A percentile compares a stretch with the other conserved stretches of the same genome.
Evolutionary conservation across 257 asterid species (phyloP).

Genomic region (Ligustrum vulgare): DNA sequence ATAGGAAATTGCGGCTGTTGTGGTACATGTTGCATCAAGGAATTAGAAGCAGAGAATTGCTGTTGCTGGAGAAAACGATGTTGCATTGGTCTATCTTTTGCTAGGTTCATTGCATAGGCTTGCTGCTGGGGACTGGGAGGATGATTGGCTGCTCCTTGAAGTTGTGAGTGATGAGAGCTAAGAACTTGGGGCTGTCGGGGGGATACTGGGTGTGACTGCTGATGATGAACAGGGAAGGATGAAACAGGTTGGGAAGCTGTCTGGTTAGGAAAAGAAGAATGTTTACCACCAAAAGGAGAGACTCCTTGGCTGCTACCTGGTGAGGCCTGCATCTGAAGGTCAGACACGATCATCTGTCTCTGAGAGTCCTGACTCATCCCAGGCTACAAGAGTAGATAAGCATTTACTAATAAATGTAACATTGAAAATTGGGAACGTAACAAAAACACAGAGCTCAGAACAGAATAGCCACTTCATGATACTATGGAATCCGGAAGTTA

Average conservation of each 20-base stretch:
- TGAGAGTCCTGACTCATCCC: slow-evolving; percentile 63
- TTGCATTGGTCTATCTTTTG: neutral
- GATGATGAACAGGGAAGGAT: slow-evolving; percentile 42
- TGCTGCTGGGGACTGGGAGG: slow-evolving; percentile 1
- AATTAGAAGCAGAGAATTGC: slow-evolving; percentile 2
- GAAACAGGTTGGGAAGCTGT: slow-evolving; percentile 45
- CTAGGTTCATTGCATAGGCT: neutral
- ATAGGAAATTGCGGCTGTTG: slow-evolving; percentile 3
- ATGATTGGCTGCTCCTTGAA: neutral
- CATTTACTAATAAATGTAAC: slow-evolving; percentile 8
- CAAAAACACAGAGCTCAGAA: slow-evolving; percentile 6
- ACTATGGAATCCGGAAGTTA: slow-evolving; percentile 12
- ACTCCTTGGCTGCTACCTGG: slow-evolving; percentile 46
- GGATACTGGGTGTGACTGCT: slow-evolving; percentile 39
- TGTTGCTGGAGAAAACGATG: neutral
- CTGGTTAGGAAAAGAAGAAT: slow-evolving; percentile 42
- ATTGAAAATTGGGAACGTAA: slow-evolving; percentile 19
- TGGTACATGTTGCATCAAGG: slow-evolving; percentile 5
- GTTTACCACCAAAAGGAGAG: slow-evolving; percentile 35
- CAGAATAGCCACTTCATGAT: neutral
- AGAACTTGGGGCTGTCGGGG: slow-evolving; percentile 41
- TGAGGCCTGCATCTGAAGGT: slow-evolving; percentile 60
- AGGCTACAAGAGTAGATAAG: slow-evolving; percentile 45
- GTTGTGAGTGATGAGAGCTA: slow-evolving; percentile 40
- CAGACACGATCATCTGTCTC: slow-evolving; percentile 64